phyloP scores from a whole-genome alignment of 108 stramenopile species.

The Seminavis robusta region DNA sequence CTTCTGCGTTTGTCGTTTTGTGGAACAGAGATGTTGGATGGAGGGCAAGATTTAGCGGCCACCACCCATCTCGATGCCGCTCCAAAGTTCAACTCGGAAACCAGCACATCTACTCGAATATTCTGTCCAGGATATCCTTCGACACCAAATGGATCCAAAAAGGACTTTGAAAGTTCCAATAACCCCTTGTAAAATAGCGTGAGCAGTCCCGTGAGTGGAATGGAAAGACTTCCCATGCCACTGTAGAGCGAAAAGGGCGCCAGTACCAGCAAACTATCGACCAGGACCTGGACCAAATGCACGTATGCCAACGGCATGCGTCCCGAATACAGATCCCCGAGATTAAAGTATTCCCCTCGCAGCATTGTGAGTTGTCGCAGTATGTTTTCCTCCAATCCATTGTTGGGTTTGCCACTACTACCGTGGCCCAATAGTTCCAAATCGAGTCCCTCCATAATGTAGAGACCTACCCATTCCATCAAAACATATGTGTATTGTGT shows the following conservation, averaged over 20 bases:
- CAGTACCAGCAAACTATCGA: conserved; percentile 41
- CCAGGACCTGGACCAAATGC: conserved; percentile 55
- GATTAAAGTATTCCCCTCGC: conserved; percentile 50
- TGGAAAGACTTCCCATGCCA: conserved; percentile 39
- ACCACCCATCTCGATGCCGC: conserved; percentile 50
- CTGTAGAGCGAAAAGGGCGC: conserved; percentile 50
- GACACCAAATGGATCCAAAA: conserved; percentile 60
- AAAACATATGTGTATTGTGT: conserved; percentile 55
- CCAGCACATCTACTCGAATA: conserved; percentile 64
- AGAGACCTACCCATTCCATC: conserved; percentile 57
- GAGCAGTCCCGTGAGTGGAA: conserved; percentile 33
- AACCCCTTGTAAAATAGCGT: conserved; percentile 50
- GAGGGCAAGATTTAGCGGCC: conserved; percentile 38
- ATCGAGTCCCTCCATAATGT: conserved; percentile 48
- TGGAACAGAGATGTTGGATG: too few relatives aligned
- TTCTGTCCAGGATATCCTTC: conserved; percentile 47
- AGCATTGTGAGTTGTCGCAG: conserved; percentile 32
- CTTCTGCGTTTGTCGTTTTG: too few relatives aligned
- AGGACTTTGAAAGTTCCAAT: conserved; percentile 46
- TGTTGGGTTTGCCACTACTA: too few relatives aligned
- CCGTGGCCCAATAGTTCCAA: conserved; percentile 34
- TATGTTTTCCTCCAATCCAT: conserved; percentile 50
- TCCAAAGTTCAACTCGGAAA: conserved; percentile 66
- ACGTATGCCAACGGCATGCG: conserved; percentile 76
- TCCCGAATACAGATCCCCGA: conserved; percentile 52